Conservation (phyloP, 495 filamentous ascomycete genomes). For the Penicillium tannophilum region DNA sequence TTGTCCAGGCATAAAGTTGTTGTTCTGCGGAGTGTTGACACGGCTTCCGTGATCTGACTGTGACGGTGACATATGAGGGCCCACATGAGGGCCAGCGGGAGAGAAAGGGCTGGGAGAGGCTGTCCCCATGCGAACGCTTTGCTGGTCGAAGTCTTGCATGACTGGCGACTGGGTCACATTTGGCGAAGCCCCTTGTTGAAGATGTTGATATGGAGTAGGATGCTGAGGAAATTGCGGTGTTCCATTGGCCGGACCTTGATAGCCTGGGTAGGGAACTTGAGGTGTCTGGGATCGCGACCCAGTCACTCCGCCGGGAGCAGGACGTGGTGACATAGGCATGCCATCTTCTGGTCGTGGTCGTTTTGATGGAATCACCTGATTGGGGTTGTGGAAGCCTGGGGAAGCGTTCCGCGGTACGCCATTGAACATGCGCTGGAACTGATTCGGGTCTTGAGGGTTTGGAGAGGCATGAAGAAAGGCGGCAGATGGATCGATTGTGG, state of each 20-base stretch:
- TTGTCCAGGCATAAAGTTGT: slow-evolving; percentile 60
- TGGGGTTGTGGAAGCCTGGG: slow-evolving; percentile 72
- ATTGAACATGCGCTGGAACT: slow-evolving; percentile 77
- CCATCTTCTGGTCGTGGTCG: slow-evolving; percentile 84
- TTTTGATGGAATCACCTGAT: slow-evolving; percentile 85
- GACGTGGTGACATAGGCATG: slow-evolving; percentile 78
- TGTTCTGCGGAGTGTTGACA: slow-evolving; percentile 74
- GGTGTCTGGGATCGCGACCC: slow-evolving; percentile 93
- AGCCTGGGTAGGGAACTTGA: slow-evolving; percentile 65
- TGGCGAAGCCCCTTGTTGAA: slow-evolving; percentile 77
- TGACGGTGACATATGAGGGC: slow-evolving; percentile 73
- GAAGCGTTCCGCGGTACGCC: slow-evolving; percentile 78
- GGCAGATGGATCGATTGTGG: slow-evolving; percentile 57
- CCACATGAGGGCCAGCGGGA: slow-evolving; percentile 72
- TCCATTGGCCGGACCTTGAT: slow-evolving; percentile 61
- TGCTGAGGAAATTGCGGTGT: slow-evolving; percentile 51
- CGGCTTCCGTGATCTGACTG: slow-evolving; percentile 75
- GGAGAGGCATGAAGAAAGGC: slow-evolving; percentile 54
- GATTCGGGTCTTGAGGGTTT: slow-evolving; percentile 61
- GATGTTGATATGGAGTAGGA: slow-evolving; percentile 75
- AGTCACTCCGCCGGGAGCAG: slow-evolving; percentile 69
- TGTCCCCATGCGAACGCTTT: slow-evolving; percentile 79
- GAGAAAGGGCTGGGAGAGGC: slow-evolving; percentile 92
- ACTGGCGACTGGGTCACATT: slow-evolving; percentile 88
- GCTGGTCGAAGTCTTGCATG: slow-evolving; percentile 72